A percentile compares a stretch with the other conserved stretches of the same genome.
Evolutionary conservation across 495 filamentous ascomycete species (phyloP).

Genomic region (Ramalina intermedia): DNA sequence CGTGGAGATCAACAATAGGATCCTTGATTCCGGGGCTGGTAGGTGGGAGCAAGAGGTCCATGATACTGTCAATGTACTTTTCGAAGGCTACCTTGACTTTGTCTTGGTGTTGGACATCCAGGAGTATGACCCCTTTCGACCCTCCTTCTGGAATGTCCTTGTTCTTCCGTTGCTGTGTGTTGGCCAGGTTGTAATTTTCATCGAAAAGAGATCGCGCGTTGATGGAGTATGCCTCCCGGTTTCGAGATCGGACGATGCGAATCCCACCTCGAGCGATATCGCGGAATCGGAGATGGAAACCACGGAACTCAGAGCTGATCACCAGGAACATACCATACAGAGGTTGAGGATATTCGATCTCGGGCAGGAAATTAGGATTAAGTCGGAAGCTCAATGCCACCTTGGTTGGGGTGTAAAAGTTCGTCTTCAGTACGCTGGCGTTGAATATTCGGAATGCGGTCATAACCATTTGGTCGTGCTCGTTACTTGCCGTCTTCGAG

Average conservation of each 20-base stretch:
- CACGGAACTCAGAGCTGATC: conserved; percentile 89
- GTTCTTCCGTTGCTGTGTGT: conserved; percentile 98
- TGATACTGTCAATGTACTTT: conserved; percentile 97
- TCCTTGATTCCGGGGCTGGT: conserved; percentile 95
- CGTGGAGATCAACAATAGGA: conserved; percentile 88
- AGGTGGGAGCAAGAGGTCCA: conserved; percentile 83
- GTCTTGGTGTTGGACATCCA: conserved; percentile 88
- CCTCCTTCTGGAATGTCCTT: conserved; percentile 99
- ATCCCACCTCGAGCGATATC: conserved; percentile 96
- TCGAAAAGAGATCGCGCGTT: conserved; percentile 93
- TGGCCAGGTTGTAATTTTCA: conserved; percentile 96
- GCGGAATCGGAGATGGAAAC: conserved; percentile 94
- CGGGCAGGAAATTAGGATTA: conserved; percentile 75
- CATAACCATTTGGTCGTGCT: conserved; percentile 98
- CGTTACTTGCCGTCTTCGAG: conserved; percentile 66
- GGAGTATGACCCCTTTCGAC: conserved; percentile 91
- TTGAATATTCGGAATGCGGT: conserved; percentile 94
- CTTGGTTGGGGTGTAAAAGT: conserved; percentile 98
- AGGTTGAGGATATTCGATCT: conserved; percentile 83
- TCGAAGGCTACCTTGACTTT: conserved; percentile 85
- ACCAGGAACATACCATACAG: conserved; percentile 98
- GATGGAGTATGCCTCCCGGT: conserved; percentile 86
- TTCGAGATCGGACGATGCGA: conserved; percentile 93
- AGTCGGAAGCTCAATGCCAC: conserved; percentile 94
- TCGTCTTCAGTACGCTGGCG: conserved; percentile 79